phyloP scores from a whole-genome alignment of 495 filamentous ascomycete species.

The Hyaloscypha hepaticicola region DNA sequence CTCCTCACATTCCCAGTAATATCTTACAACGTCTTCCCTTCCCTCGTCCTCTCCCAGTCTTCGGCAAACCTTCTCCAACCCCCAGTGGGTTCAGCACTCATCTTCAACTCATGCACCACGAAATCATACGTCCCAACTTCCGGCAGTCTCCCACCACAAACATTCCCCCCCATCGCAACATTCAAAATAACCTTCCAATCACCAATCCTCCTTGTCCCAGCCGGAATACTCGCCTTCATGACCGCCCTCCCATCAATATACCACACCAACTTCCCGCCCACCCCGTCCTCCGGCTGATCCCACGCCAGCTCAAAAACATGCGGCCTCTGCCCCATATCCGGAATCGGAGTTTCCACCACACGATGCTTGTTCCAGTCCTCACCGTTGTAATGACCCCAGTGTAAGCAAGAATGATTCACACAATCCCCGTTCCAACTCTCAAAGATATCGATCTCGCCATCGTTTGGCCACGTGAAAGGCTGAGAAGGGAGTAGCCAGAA shows the following conservation, averaged over 20 bases:
- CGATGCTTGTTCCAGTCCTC: constrained; percentile 45
- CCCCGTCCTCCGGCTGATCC: constrained; percentile 36
- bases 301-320: constrained; percentile 41
- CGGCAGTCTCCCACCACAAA: constrained; percentile 40
- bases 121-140: constrained; percentile 42
- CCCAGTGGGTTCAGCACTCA: constrained; percentile 39
- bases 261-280: constrained; percentile 39
- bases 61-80: constrained; percentile 42
- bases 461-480: constrained; percentile 53
- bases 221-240: constrained; percentile 42
- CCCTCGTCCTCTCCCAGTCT: constrained; percentile 36
- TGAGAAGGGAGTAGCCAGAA: constrained; percentile 46
- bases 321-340: constrained; percentile 27
- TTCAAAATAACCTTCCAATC: constrained; percentile 44
- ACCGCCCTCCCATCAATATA: constrained; percentile 44
- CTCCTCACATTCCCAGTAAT: neutral
- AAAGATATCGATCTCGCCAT: constrained; percentile 63
- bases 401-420: constrained; percentile 44
- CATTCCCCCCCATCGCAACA: constrained; percentile 47
- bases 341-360: constrained; percentile 37
- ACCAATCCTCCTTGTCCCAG: constrained; percentile 40
- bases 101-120: constrained; percentile 39
- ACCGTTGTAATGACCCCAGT: constrained; percentile 45
- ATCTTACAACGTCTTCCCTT: constrained; percentile 32
- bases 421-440: constrained; percentile 46